Base-by-base conservation (phyloP, 768 basidiomycete species). In the Rossbeevera mucosa region DNA sequence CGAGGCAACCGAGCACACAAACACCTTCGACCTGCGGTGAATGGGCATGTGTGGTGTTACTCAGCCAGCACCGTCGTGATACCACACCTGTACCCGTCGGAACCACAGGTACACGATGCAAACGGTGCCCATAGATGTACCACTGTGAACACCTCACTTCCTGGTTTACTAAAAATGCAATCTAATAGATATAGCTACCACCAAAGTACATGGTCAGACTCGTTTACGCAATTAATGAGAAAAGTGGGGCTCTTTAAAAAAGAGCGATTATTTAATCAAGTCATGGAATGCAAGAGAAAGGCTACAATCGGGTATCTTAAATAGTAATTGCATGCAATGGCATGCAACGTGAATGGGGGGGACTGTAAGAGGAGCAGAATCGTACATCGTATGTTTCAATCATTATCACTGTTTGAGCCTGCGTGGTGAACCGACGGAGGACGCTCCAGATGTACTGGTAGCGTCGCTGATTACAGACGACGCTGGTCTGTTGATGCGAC, bases 401-500 rank as follows among this genome's bases (percentile, higher is more conserved):
- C 45, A 16, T 64, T 44, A 56, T 47, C 47, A 68, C 11, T 60
- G 47, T 26, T 66, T 70, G 16, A 47, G 22, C 47, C 40, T 67
- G 43, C 65, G 69, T 20, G 67, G 69, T 7, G 67, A 68, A 29
- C 67, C 65, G 16, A 52, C 57, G 5, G 67, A 64, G 9, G 67
- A 62, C 12, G 66, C 41, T 14, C 59, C 57, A 8, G 64, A 53
- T 21, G 46, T 18, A 30, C 51, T 52, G n/a, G 56, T 45, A 5
- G 55, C 12, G 31, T 71, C 69, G 22, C 61, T 64, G 18, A 66
- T 48, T 18, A 59, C 61, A 5, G 67, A 73, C 3, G 79, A 74
- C 8, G 77, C 71, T 5, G 85, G 82, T 58, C 82, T 75, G 47
- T 80, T 83, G 5, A 86, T 74, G 44, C 84, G 79, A 63, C 75